Evolutionary conservation across 441 rosid genomes (phyloP).

Genomic region (Gossypium gossypioides): DNA sequence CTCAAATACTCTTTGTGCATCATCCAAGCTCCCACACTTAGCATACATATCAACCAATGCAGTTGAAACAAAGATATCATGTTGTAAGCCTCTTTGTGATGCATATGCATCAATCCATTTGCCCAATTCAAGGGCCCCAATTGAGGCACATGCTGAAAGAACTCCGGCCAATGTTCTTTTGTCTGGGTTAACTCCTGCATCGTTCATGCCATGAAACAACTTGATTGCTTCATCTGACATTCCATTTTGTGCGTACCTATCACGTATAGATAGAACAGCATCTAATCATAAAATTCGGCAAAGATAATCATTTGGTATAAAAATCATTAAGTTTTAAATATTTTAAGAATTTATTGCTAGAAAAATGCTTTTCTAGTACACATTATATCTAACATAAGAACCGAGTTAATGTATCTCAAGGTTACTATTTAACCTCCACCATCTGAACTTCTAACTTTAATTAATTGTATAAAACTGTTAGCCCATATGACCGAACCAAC

Average conservation of each 20-base stretch:
- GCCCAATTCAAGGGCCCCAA: conserved; percentile 74
- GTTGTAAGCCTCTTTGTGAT: conserved; percentile 30
- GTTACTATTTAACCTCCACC: too few species aligned
- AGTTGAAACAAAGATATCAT: conserved; percentile 53
- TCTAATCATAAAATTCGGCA: background rate
- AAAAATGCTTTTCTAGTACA: background rate
- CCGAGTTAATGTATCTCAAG: too few species aligned
- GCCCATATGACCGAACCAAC: background rate
- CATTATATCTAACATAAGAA: background rate
- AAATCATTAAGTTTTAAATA: background rate
- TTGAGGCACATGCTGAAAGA: conserved; percentile 65
- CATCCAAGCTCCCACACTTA: conserved; percentile 60
- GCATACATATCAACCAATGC: conserved; percentile 83
- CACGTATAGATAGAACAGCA: conserved; percentile 2
- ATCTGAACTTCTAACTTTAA: background rate
- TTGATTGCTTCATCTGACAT: conserved; percentile 52
- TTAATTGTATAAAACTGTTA: background rate
- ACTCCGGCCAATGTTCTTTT: conserved; percentile 46
- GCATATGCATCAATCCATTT: conserved; percentile 46
- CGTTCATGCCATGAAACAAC: conserved; percentile 46
- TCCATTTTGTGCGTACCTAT: conserved; percentile 76
- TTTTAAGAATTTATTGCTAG: background rate
- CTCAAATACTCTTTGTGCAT: conserved; percentile 58
- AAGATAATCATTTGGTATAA: background rate
- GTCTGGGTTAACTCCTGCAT: conserved; percentile 33